These are phyloP conservation scores for Darksidea phi DNA, from an alignment of 495 filamentous ascomycete genomes.

Conservation along the genomic window DNA sequence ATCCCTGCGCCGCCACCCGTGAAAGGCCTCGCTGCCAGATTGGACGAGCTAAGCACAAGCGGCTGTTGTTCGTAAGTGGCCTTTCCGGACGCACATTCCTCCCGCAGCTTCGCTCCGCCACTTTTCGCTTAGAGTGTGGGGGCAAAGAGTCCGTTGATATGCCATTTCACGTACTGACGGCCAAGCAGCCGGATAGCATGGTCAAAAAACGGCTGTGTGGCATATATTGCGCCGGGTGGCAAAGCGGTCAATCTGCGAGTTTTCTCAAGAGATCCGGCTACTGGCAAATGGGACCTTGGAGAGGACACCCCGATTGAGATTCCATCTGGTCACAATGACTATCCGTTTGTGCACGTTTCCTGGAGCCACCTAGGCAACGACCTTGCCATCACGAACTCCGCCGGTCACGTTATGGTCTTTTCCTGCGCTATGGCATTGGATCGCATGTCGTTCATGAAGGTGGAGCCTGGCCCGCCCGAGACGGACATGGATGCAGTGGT, in stretches of 20 bases:
- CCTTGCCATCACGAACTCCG: slow-evolving; percentile 71
- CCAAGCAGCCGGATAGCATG: slow-evolving; percentile 71
- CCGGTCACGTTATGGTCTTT: slow-evolving; percentile 70
- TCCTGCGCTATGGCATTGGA: slow-evolving; percentile 64
- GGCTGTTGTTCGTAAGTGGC: slow-evolving; percentile 80
- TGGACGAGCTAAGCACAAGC: slow-evolving; percentile 74
- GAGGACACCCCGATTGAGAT: slow-evolving; percentile 52
- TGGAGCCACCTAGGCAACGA: slow-evolving; percentile 75
- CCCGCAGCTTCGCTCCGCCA: neutral
- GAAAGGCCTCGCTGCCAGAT: slow-evolving; percentile 66
- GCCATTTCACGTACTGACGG: neutral
- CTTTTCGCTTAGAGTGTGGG: neutral
- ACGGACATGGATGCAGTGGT: slow-evolving; percentile 76
- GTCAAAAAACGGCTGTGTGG: slow-evolving; percentile 87
- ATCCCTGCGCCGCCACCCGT: slow-evolving; percentile 50
- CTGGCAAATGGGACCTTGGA: slow-evolving; percentile 77
- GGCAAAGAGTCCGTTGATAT: too few species aligned
- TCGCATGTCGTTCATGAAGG: slow-evolving; percentile 56
- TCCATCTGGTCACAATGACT: slow-evolving; percentile 52
- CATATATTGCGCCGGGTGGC: slow-evolving; percentile 72
- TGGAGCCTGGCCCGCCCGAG: slow-evolving; percentile 57
- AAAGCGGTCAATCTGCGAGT: slow-evolving; percentile 66
- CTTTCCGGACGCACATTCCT: neutral
- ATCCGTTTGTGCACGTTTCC: slow-evolving; percentile 68
- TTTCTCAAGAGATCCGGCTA: slow-evolving; percentile 65